A percentile compares a stretch with the other conserved stretches of the same genome.
Evolutionary conservation across 2,329 filamentous ascomycete species (phyloP).

Genomic region (Bipolaris bicolor): DNA sequence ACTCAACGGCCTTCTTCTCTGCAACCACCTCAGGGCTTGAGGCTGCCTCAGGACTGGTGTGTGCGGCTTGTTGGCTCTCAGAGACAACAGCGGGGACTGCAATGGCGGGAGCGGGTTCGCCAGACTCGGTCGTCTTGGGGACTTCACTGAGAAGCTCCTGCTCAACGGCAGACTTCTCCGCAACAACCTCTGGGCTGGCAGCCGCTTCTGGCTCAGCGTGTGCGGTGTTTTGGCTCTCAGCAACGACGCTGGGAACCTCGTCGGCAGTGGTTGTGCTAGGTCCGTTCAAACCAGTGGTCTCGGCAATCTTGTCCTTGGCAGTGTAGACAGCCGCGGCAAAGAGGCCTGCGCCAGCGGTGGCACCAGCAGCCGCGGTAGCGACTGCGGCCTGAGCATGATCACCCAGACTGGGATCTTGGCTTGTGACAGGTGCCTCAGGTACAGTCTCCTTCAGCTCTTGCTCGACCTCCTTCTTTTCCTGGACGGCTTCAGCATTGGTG

Average conservation of each 20-base stretch:
- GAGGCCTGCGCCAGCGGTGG: slow-evolving; percentile 53
- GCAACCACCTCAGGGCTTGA: slow-evolving; percentile 67
- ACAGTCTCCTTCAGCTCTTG: slow-evolving; percentile 73
- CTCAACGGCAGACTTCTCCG: slow-evolving; percentile 74
- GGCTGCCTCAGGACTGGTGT: slow-evolving; percentile 69
- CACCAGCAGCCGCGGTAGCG: slow-evolving; percentile 43
- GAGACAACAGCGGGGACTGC: slow-evolving; percentile 66
- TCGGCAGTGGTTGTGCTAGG: slow-evolving; percentile 44
- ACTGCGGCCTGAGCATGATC: slow-evolving; percentile 21
- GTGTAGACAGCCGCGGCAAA: slow-evolving; percentile 38
- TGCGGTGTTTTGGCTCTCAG: slow-evolving; percentile 72
- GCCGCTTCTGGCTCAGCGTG: slow-evolving; percentile 69
- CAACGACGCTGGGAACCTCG: slow-evolving; percentile 65
- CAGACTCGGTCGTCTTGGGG: slow-evolving; percentile 50
- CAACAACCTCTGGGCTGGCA: slow-evolving; percentile 66
- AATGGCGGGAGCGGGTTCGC: slow-evolving; percentile 37
- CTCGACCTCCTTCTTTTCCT: slow-evolving; percentile 74
- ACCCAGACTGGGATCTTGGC: slow-evolving; percentile 35
- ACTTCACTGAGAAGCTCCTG: slow-evolving; percentile 63
- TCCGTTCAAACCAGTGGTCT: slow-evolving; percentile 47
- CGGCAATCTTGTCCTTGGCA: slow-evolving; percentile 46
- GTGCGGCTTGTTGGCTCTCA: slow-evolving; percentile 72
- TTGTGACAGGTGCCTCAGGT: slow-evolving; percentile 51
- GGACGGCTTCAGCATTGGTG: slow-evolving; percentile 67
- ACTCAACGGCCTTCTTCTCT: slow-evolving; percentile 74